Percentiles rank a stretch among this genome's conserved stretches.
These are phyloP conservation scores for Trichoderma koningii DNA, from an alignment of 2,329 filamentous ascomycete genomes.

Conservation along the genomic window DNA sequence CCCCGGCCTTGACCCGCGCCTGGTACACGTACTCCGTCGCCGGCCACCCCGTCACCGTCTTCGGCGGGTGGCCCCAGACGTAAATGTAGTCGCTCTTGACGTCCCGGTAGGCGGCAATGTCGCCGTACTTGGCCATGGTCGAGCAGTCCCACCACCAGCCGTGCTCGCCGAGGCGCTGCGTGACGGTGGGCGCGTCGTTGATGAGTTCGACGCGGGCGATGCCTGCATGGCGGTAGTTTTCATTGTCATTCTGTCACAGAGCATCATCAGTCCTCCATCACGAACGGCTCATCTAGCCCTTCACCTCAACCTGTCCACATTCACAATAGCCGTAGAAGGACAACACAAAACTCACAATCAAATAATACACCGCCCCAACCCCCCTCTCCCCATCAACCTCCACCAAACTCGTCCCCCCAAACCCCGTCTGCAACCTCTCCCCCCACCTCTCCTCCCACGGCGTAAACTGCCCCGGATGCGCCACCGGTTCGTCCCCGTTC, in stretches of 20 bases:
- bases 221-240: constrained; percentile 42
- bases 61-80: constrained; percentile 44
- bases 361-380: constrained; percentile 41
- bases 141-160: constrained; percentile 43
- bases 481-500: constrained; percentile 35
- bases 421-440: constrained; percentile 41
- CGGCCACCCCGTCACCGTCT: constrained; percentile 33
- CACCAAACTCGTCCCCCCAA: constrained; percentile 45
- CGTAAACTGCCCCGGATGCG: constrained; percentile 42
- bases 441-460: constrained; percentile 43
- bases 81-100: constrained; percentile 44
- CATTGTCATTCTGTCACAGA: constrained; percentile 35
- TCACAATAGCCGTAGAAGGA: not conserved
- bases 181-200: constrained; percentile 40
- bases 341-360: constrained; percentile 37
- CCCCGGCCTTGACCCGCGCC: constrained; percentile 39
- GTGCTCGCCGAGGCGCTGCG: constrained; percentile 33
- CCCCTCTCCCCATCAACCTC: constrained; percentile 38
- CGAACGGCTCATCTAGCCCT: too few species aligned
- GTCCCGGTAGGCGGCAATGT: constrained; percentile 43
- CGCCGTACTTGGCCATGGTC: constrained; percentile 42
- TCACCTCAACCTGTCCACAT: too few species aligned
- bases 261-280: not conserved
- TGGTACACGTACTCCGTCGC: constrained; percentile 41
- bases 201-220: constrained; percentile 41